Base-by-base conservation (phyloP, 148 eudicot species). In the Agrostemma githago region DNA sequence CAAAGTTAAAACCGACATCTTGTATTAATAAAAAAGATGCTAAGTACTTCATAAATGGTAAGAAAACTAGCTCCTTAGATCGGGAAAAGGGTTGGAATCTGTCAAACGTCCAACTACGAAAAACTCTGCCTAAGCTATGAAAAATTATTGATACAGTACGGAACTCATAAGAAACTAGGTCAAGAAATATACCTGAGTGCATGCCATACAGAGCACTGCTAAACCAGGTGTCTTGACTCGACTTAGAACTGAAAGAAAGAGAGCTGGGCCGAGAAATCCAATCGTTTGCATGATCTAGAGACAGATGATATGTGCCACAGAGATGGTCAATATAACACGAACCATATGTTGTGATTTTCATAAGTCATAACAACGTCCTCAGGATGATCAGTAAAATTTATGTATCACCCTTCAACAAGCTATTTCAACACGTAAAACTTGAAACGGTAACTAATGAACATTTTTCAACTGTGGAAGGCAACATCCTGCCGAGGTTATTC, bases 231-330 rank as follows among this genome's bases (percentile, higher is more conserved):
- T 94, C 77, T 71, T 89, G 70, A 89, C 89, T 71, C 58, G 80
- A 82, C 96, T 91, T 70, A 94, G 83, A 73, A 87, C 91, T 71
- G 97, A 84, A 76, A 94, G 92, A 78, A 86, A 93, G 77, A 91
- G 85, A n/a, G 98, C 98, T 19, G 98, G 98, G 53, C 98, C 98
- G 40, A 93, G 80, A 85, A 94, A 94, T 62, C 98, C 98, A 77
- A 94, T 86, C 37, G 97, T 87, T 81, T 94, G 98, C 98, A 94
- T 94, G 74, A 94, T 91, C 98, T 94, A 93, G 76, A 83, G 20
- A 65, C 9, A 77, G 68, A 70, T 40, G 26, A 62, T 6, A 44
- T 62, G 9, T 15, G 68, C 42, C 39, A 59, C 54, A 59, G 34
- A 26, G 34, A 44, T 57, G 20, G 19, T 15, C 34, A 42, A 68